phyloP scores from a whole-genome alignment of 2,329 filamentous ascomycete species.

The Geosmithia putterillii region DNA sequence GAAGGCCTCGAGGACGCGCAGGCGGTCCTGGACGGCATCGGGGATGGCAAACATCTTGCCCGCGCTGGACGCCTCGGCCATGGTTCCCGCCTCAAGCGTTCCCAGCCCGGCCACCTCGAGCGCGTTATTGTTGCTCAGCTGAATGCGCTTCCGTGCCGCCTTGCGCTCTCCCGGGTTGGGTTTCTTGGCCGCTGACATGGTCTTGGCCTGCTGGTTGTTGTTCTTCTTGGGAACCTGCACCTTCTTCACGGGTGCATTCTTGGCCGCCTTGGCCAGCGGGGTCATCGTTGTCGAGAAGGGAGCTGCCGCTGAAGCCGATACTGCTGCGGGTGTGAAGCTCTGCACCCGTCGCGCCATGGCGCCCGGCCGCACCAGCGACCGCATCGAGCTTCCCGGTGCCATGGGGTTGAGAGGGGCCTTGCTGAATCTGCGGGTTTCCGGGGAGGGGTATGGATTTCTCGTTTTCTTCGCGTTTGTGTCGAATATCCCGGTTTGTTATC shows the following conservation, averaged over 20 bases:
- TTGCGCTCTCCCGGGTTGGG: constrained; percentile 72
- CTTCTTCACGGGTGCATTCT: constrained; percentile 10
- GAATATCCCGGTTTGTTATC: neutral
- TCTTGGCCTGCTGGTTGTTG: constrained; percentile 14
- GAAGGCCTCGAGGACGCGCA: constrained; percentile 81
- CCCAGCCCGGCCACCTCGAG: constrained; percentile 59
- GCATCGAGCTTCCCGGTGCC: constrained; percentile 27
- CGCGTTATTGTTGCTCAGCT: constrained; percentile 90
- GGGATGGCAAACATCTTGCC: constrained; percentile 62
- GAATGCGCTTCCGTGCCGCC: constrained; percentile 75
- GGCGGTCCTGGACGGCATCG: constrained; percentile 58
- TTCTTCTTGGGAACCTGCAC: constrained; percentile 12
- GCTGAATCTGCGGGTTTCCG: neutral
- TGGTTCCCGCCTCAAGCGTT: constrained; percentile 42
- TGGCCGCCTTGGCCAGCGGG: constrained; percentile 25
- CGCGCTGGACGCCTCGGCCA: constrained; percentile 39
- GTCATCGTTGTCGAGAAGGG: constrained; percentile 12
- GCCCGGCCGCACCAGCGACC: constrained; percentile 26
- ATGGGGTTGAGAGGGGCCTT: constrained; percentile 11
- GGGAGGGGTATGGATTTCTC: neutral
- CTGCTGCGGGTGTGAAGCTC: constrained; percentile 12
- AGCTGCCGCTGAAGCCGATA: neutral
- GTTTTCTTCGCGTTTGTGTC: neutral
- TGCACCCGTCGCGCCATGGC: constrained; percentile 19
- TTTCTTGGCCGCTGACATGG: constrained; percentile 30